phyloP scores from a whole-genome alignment of 2,329 filamentous ascomycete genomes.

The Hymenoscyphus scutula region DNA sequence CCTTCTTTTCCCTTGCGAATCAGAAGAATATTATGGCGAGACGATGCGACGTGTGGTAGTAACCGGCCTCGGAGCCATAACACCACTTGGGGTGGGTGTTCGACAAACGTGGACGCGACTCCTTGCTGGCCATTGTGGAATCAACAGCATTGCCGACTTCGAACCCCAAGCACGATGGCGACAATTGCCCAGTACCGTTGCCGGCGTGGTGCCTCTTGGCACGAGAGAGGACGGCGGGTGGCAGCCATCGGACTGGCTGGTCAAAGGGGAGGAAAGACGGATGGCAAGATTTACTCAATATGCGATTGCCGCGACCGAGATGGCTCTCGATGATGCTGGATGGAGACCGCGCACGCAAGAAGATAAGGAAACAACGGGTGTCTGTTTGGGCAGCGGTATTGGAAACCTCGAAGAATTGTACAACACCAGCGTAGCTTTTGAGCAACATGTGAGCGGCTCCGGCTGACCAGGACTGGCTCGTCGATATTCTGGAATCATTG shows the following conservation, averaged over 20 bases:
- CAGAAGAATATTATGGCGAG: slow-evolving; percentile 24
- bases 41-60: slow-evolving; percentile 69
- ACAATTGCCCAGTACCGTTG: slow-evolving; percentile 78
- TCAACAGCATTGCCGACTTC: slow-evolving; percentile 67
- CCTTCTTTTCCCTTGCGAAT: neutral
- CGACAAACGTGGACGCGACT: slow-evolving; percentile 78
- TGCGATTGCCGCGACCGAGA: slow-evolving; percentile 79
- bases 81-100: slow-evolving; percentile 78
- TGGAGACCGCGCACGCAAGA: slow-evolving; percentile 56
- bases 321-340: slow-evolving; percentile 79
- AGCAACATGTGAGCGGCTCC: slow-evolving; percentile 56
- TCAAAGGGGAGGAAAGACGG: slow-evolving; percentile 59
- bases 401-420: slow-evolving; percentile 92
- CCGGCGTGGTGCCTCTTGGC: slow-evolving; percentile 72
- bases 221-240: slow-evolving; percentile 45
- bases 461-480: slow-evolving; percentile 4
- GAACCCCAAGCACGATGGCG: slow-evolving; percentile 52
- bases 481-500: slow-evolving; percentile 15
- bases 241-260: slow-evolving; percentile 54
- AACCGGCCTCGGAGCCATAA: slow-evolving; percentile 78
- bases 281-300: slow-evolving; percentile 94
- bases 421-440: slow-evolving; percentile 73
- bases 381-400: slow-evolving; percentile 93
- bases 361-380: slow-evolving; percentile 75
- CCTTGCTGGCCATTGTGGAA: slow-evolving; percentile 74